These are phyloP conservation scores for Filosporella fistucella DNA, from an alignment of 495 filamentous ascomycete species.

Conservation along the genomic window DNA sequence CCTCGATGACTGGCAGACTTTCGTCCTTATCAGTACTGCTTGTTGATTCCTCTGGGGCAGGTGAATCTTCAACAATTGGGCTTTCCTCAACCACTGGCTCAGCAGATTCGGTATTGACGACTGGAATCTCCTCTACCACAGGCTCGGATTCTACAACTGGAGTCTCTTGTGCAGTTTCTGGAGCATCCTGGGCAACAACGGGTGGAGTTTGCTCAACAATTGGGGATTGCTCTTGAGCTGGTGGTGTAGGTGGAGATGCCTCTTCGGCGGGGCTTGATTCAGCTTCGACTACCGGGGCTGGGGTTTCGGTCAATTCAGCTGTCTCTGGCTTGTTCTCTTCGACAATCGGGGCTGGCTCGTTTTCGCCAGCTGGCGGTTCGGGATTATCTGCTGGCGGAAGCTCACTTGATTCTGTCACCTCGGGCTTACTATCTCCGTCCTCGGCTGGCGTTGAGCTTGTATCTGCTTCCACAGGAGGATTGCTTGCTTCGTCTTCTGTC, in stretches of 20 bases:
- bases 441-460: not conserved
- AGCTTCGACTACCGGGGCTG: too few species aligned
- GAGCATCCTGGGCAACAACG: too few species aligned
- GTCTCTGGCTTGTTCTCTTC: too few species aligned
- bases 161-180: not conserved
- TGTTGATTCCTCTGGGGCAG: conserved; percentile 5
- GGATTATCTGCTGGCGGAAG: too few species aligned
- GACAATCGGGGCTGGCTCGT: too few species aligned
- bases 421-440: not conserved
- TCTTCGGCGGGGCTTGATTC: not conserved
- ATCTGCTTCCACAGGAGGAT: too few species aligned
- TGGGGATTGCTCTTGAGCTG: too few species aligned
- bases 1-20: not conserved
- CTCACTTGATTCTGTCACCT: too few species aligned
- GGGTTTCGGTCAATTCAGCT: too few species aligned
- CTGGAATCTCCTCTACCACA: conserved; percentile 9
- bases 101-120: conserved; percentile 8
- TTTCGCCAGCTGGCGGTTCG: too few species aligned
- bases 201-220: too few species aligned
- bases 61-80: conserved; percentile 5
- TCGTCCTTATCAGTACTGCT: not conserved
- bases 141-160: conserved; percentile 6
- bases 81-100: conserved; percentile 5
- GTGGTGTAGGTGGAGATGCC: not conserved
- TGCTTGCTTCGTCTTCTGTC: conserved; percentile 1